Conservation (phyloP, 2,329 filamentous ascomycete genomes). For the Tympanopsis confertula region DNA sequence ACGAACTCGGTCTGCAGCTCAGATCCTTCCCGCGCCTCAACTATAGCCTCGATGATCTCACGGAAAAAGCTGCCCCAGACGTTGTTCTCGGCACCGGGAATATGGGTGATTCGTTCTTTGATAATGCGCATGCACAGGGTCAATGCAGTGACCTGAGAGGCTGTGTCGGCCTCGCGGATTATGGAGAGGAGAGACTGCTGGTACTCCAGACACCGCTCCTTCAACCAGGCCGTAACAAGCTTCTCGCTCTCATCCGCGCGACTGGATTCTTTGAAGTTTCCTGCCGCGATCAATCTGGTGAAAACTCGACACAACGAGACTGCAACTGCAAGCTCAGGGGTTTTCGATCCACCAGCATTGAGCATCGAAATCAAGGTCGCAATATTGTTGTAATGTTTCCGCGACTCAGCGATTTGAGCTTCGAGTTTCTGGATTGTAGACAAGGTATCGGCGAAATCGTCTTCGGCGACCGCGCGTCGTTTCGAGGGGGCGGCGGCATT, state of each 20-base stretch:
- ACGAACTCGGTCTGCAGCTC: slow-evolving; percentile 61
- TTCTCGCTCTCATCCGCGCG: slow-evolving; percentile 60
- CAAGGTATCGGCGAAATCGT: slow-evolving; percentile 35
- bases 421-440: slow-evolving; percentile 66
- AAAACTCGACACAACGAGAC: slow-evolving; percentile 82
- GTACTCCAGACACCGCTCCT: slow-evolving; percentile 62
- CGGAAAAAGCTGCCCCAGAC: slow-evolving; percentile 58
- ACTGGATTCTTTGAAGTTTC: slow-evolving; percentile 55
- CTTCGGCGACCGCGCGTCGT: slow-evolving; percentile 27
- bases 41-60: slow-evolving; percentile 48
- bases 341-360: slow-evolving; percentile 34
- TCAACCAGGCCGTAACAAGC: slow-evolving; percentile 69
- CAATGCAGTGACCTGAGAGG: slow-evolving; percentile 47
- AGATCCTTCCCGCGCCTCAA: slow-evolving; percentile 40
- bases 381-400: slow-evolving; percentile 88
- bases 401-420: slow-evolving; percentile 70
- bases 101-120: slow-evolving; percentile 62
- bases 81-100: slow-evolving; percentile 49
- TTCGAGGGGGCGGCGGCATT: slow-evolving; percentile 36
- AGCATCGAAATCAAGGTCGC: slow-evolving; percentile 54
- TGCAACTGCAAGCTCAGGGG: slow-evolving; percentile 54
- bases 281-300: slow-evolving; percentile 65
- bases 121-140: slow-evolving; percentile 73
- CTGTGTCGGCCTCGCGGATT: slow-evolving; percentile 31
- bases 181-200: slow-evolving; percentile 36